Base-by-base conservation (phyloP, 177 flowering plant species). In the Viscum album region DNA sequence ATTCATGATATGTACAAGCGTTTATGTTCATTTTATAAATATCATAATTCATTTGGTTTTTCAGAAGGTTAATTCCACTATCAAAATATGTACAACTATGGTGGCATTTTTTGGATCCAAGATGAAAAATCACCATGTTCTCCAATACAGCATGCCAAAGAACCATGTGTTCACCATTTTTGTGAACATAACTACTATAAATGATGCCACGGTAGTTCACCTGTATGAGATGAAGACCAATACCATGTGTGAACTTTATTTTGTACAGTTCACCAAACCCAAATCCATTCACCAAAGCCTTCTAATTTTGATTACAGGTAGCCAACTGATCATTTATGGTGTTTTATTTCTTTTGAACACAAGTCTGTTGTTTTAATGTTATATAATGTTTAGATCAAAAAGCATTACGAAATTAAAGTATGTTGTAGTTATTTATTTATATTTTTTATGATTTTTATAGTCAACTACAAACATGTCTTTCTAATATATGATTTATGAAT, bases 141-240 rank as follows among this genome's bases (percentile, higher is more conserved):
- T 97, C 99, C 97, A 90, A 68, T 68, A 92, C 86, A 30, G 90
- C 97, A 69, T 94, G 96, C 66, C 99, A 95, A 30, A 92, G 79
- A 64, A 89, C 78, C 85, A 90, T 72, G 81, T 90, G 80, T 70
- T 83, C 76, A 30, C 87, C 97, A 76, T 90, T 92, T 86, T 92
- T 94, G 85, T 95, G 97, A 87, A 81, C 89, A 90, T 89, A 96
- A 81, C 82, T 80, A 76, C 64, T 78, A 73, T 29, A 66, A 73
- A 63, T 89, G 80, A 82, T 73, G 60, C 69, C 29, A 35, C 87
- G 64, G 69, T 74, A 81, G 71, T 74, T 76, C 43, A 77, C 81
- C 29, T 96, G 81, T 47, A 86, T 34, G 32, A 94, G 88, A 78
- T 85, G 87, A 74, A 92, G 81, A 75, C 99, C 97, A 75, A 69